Conservation (phyloP, 2,329 filamentous ascomycete genomes). For the Nectriaceae sp. region DNA sequence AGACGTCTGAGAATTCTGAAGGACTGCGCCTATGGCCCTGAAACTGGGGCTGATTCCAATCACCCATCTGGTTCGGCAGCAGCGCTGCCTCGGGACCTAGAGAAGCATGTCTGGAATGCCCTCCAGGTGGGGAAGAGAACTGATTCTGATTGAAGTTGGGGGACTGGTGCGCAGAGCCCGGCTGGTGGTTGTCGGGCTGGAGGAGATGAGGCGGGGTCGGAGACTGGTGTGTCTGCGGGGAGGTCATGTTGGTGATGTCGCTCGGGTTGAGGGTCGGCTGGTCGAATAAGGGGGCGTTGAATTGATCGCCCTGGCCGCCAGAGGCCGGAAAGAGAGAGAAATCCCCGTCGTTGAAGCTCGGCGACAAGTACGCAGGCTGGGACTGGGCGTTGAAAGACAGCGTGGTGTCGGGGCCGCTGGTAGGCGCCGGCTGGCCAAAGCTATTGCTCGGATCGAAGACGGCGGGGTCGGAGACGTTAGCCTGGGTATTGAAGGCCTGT, state of each 20-base stretch:
- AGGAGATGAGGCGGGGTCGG: constrained; percentile 59
- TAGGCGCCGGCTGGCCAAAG: constrained; percentile 46
- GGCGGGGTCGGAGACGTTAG: constrained; percentile 38
- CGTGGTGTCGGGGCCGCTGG: constrained; percentile 37
- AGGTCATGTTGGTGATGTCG: constrained; percentile 56
- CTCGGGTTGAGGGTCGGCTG: constrained; percentile 44
- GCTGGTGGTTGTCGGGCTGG: constrained; percentile 48
- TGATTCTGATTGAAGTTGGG: constrained; percentile 58
- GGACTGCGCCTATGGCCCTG: constrained; percentile 80
- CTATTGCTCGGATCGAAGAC: constrained; percentile 44
- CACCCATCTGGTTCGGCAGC: constrained; percentile 51
- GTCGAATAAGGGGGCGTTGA: constrained; percentile 63
- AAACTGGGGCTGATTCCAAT: constrained; percentile 64
- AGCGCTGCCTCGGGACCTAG: constrained; percentile 59
- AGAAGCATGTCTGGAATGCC: constrained; percentile 58
- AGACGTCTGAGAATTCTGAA: constrained; percentile 93
- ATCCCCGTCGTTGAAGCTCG: constrained; percentile 57
- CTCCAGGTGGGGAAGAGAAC: constrained; percentile 51
- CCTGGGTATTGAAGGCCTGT: constrained; percentile 28
- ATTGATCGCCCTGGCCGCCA: constrained; percentile 55
- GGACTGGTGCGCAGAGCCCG: constrained; percentile 56
- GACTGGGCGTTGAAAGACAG: constrained; percentile 44
- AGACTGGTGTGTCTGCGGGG: constrained; percentile 56
- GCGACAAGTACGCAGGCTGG: constrained; percentile 49
- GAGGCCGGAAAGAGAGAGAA: constrained; percentile 65